phyloP scores from a whole-genome alignment of 2,329 filamentous ascomycete species.

The Fusarium algeriense region DNA sequence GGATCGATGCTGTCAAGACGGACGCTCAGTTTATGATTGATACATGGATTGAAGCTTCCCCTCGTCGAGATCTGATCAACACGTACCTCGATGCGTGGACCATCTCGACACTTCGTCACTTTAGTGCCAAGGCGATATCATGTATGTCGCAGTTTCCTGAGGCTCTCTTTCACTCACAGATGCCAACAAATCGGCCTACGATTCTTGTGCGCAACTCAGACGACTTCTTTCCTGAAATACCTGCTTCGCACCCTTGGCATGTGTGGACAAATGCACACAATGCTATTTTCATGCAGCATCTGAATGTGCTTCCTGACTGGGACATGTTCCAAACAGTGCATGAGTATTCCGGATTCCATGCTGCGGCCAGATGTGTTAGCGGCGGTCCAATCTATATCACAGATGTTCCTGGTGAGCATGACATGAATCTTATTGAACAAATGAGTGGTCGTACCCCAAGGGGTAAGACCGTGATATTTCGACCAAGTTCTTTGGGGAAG shows the following conservation, averaged over 20 bases:
- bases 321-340: conserved; percentile 77
- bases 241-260: conserved; percentile 90
- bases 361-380: conserved; percentile 87
- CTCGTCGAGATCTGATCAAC: conserved; percentile 77
- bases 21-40: conserved; percentile 94
- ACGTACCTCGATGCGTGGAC: conserved; percentile 90
- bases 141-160: conserved; percentile 96
- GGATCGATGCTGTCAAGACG: conserved; percentile 90
- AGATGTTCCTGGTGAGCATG: conserved; percentile 85
- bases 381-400: conserved; percentile 97
- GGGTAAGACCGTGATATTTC: conserved; percentile 82
- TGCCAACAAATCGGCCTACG: conserved; percentile 79
- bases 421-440: conserved; percentile 79
- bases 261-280: conserved; percentile 96
- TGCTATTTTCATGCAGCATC: conserved; percentile 80
- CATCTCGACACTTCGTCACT: conserved; percentile 80
- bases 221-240: conserved; percentile 89
- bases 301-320: conserved; percentile 89
- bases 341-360: conserved; percentile 84
- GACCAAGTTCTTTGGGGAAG: conserved; percentile 80
- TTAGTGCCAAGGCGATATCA: conserved; percentile 82
- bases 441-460: conserved; percentile 81
- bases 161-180: conserved; percentile 85
- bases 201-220: conserved; percentile 87
- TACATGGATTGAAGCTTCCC: conserved; percentile 74